Conservation (phyloP, 2,329 filamentous ascomycete species). For the Arthroderma sp. region DNA sequence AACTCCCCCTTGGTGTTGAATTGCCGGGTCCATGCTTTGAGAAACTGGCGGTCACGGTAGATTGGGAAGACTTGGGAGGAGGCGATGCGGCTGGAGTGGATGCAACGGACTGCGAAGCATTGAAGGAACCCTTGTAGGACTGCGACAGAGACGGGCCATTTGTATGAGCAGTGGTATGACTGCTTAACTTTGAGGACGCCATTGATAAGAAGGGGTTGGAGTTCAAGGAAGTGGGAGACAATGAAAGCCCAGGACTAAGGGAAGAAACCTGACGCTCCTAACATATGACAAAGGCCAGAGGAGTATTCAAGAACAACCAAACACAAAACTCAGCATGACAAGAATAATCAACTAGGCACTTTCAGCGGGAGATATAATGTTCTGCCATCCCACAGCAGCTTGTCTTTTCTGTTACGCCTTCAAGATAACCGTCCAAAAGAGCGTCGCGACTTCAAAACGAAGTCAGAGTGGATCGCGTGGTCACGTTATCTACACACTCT, state of each 20-base stretch:
- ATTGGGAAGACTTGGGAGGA: constrained; percentile 29
- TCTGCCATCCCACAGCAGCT: neutral
- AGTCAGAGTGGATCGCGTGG: constrained; percentile 8
- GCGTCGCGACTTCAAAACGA: constrained; percentile 1
- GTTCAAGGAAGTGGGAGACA: too few relatives aligned
- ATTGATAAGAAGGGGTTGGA: constrained; percentile 13
- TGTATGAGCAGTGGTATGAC: constrained; percentile 17
- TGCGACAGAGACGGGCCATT: constrained; percentile 29
- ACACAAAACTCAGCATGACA: neutral
- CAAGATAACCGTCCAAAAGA: too few relatives aligned
- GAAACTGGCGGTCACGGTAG: constrained; percentile 27
- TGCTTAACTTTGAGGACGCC: constrained; percentile 27
- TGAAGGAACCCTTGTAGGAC: constrained; percentile 29
- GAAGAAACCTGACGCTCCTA: too few relatives aligned
- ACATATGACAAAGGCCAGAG: too few relatives aligned
- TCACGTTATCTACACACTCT: constrained; percentile 10
- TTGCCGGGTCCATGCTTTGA: constrained; percentile 23
- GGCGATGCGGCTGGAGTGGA: constrained; percentile 34
- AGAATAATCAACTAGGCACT: neutral
- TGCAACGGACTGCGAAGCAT: constrained; percentile 31
- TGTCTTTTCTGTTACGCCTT: too few relatives aligned
- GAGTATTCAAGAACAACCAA: too few relatives aligned
- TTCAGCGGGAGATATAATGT: constrained; percentile 10
- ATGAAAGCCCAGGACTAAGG: too few relatives aligned
- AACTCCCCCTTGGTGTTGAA: constrained; percentile 20